Percentiles rank a stretch among this genome's conserved stretches.
Conservation (phyloP, 495 filamentous ascomycete genomes). For the Aspergillus biplanus region DNA sequence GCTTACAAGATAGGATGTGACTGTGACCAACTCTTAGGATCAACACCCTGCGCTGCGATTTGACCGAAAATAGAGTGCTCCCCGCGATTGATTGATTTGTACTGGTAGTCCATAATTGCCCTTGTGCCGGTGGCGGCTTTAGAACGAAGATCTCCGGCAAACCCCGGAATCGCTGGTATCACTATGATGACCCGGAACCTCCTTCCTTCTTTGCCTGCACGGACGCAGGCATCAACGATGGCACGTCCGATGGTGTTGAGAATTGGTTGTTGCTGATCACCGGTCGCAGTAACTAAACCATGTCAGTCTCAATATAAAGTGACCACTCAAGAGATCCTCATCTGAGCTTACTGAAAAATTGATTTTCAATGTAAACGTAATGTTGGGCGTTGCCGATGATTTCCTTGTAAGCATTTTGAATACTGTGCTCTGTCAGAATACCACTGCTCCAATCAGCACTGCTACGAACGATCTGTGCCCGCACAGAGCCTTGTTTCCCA, state of each 20-base stretch:
- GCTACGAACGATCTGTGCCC: slow-evolving; percentile 83
- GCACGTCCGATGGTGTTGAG: slow-evolving; percentile 84
- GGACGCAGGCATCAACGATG: slow-evolving; percentile 87
- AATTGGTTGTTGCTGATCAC: slow-evolving; percentile 80
- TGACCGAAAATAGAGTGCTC: slow-evolving; percentile 87
- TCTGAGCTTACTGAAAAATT: slow-evolving; percentile 75
- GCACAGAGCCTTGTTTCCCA: slow-evolving; percentile 68
- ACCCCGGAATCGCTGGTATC: slow-evolving; percentile 90
- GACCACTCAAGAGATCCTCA: background rate
- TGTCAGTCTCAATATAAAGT: slow-evolving; percentile 22
- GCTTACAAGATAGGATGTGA: background rate
- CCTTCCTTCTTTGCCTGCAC: slow-evolving; percentile 78
- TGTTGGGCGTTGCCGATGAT: slow-evolving; percentile 83
- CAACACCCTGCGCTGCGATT: slow-evolving; percentile 74
- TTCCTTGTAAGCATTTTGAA: slow-evolving; percentile 89
- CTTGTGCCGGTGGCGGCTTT: slow-evolving; percentile 82
- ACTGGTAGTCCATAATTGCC: slow-evolving; percentile 99
- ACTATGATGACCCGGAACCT: slow-evolving; percentile 91
- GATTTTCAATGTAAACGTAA: slow-evolving; percentile 96
- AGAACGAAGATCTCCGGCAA: slow-evolving; percentile 86
- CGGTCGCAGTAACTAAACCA: slow-evolving; percentile 76
- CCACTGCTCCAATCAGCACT: slow-evolving; percentile 96
- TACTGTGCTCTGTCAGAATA: slow-evolving; percentile 84
- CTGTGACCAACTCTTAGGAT: slow-evolving; percentile 58
- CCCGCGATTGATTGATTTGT: slow-evolving; percentile 90